Base-by-base conservation (phyloP, 192 early-diverging fungal genomes). In the Helicostylum pulchrum region DNA sequence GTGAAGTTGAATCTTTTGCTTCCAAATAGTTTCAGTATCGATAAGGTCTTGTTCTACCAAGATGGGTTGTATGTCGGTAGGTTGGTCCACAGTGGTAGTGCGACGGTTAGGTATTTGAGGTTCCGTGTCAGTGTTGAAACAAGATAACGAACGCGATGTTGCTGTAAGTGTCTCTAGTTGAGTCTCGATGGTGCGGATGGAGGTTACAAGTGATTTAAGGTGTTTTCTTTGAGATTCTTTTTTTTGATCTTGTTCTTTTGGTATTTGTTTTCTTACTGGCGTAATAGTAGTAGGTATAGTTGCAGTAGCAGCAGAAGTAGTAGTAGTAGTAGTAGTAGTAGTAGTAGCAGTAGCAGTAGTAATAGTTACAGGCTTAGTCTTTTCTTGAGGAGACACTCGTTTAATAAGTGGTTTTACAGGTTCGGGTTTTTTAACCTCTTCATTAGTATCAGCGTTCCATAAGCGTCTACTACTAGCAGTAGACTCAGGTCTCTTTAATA, bases 1-100 rank as follows among this genome's bases (percentile, higher is more conserved):
- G 36, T 75, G 74, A 10, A 67, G 54, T 0, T 64, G 26, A 15
- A 75, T 75, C 32, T 75, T 75, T 52, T 70, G 50, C 20, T 44
- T 60, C 73, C 73, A 75, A n/a, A 58, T n/a, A 4, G 12, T 36
- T 5, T 45, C 60, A 49, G 7, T 43, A 21, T 42, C 50, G 8
- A 19, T 44, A 15, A 43, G 30, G 14, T 47, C 17, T 34, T 19
- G 8, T 12, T 57, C 32, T 21, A 19, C 32, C 20, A 62, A 45
- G 11, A 53, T 10, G n/a, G 53, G 23, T 20, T 46, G 26, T 26
- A 2, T 26, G 26, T 26, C 8, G 14, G 32, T 53, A 0, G 30
- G 15, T 57, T 53, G 42, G 7, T 47, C 8, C 36, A 46, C 50
- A 19, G 49, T 9, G 36, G 42, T 19, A 4, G 15, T 15, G 32